Percentiles rank a stretch among this genome's conserved stretches.
phyloP scores from a whole-genome alignment of 257 asterid species.

The Ajuga chamaepitys region DNA sequence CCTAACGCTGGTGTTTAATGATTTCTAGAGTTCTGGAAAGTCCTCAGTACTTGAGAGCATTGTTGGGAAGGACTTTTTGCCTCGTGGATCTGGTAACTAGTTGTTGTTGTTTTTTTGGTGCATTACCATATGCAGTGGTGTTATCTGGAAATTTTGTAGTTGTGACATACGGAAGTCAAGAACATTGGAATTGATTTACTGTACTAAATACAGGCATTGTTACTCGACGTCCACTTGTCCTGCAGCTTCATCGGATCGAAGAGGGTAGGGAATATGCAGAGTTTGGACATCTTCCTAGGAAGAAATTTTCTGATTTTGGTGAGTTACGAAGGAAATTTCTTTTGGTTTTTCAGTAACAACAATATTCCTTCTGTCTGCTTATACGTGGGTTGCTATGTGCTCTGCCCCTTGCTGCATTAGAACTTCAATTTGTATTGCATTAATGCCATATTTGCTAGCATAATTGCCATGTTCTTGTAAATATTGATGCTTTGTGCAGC shows the following conservation, averaged over 20 bases:
- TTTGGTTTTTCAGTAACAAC: background rate
- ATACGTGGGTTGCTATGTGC: too few relatives aligned
- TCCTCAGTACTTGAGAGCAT: slow-evolving; percentile 78
- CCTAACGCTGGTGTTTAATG: slow-evolving; percentile 8
- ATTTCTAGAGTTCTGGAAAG: slow-evolving; percentile 67
- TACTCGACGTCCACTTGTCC: slow-evolving; percentile 75
- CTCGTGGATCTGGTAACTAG: slow-evolving; percentile 72
- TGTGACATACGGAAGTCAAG: background rate
- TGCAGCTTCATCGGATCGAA: slow-evolving; percentile 71
- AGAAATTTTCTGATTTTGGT: slow-evolving; percentile 70
- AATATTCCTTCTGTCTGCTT: too few relatives aligned
- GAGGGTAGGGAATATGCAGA: slow-evolving; percentile 79
- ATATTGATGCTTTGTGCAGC: slow-evolving; percentile 27
- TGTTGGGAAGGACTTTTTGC: slow-evolving; percentile 76
- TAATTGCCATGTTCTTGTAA: background rate
- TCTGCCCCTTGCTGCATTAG: background rate
- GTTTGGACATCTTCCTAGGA: slow-evolving; percentile 77
- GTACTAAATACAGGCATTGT: slow-evolving; percentile 47
- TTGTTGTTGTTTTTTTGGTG: background rate
- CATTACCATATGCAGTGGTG: background rate
- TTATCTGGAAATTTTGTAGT: background rate
- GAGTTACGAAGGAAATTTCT: slow-evolving; percentile 6
- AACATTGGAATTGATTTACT: slow-evolving; percentile 13
- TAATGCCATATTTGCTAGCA: background rate
- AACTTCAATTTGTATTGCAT: background rate